Base-by-base conservation (phyloP, 257 asterid species). In the Rhazya stricta region DNA sequence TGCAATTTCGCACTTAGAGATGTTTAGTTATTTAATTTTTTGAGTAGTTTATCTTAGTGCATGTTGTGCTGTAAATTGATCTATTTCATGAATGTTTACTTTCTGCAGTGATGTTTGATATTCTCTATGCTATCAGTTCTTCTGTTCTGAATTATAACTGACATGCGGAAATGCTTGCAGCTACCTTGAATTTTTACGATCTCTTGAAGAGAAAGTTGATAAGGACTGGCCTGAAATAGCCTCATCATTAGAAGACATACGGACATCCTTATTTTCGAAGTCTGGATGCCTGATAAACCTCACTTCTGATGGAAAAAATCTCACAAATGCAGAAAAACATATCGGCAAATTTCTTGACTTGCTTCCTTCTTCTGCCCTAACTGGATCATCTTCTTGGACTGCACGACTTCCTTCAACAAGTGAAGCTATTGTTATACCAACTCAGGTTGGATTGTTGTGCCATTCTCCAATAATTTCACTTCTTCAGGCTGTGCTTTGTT, bases 391-490 rank as follows among this genome's bases (percentile, higher is more conserved):
- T 77, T 72, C 87, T 62, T 91, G 96, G 96, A 85, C 43, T 71
- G 83, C 88, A 66, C 87, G 84, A 65, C 93, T 92, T 75, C 88
- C 97, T 53, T 83, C 80, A 37, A 80, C 87, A 72, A 92, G 92
- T 85, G 99, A 95, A 86, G 99, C 98, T 83, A 80, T 95, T 69
- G 96, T 95, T 71, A 83, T 95, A 72, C 99, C 99, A 73, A 92
- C 99, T 71, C 99, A 95, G 93, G 99, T 95, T 77, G 60, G 85
- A 75, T 48, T 50, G 58, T 60, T 51, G 30, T 53, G 58, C 70
- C 58, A 65, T 37, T 72, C 29, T 63, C 72, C 74, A 58, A 54
- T 34, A 29, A 51, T 72, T 58, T 51, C 62, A 34, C 71, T 9
- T 54, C 45, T 61, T n/a, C 54, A 30, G 27, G 46, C 65, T 71